Base-by-base conservation (phyloP, 768 basidiomycete genomes). In the Termitomyces titanicus region DNA sequence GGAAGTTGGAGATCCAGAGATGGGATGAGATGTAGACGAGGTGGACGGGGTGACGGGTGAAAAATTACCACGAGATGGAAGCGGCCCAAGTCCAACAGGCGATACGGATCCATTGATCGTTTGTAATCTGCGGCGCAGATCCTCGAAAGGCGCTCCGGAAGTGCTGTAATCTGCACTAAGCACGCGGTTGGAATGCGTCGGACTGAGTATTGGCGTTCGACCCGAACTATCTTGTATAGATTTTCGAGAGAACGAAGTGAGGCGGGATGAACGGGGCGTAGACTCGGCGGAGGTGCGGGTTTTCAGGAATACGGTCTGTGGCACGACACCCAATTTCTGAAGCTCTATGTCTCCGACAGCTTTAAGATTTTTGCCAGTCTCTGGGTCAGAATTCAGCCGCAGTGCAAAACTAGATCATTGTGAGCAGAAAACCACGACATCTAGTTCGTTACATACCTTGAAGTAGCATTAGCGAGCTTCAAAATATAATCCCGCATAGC, bases 221-320 rank as follows among this genome's bases (percentile, higher is more conserved):
- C 63, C 39, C 47, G 58, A 34, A 64, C 63, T n/a, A 60, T 68
- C 25, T 71, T 59, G 1, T 64, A 73, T 72, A 44, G 75, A 70
- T 54, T 76, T 74, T 31, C 80, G 75, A 6, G 71, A 68, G 13
- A 67, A 62, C 22, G 73, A 68, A 3, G 66, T 56, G 3, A 73
- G 53, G 22, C 79, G 80, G 27, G 79, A 75, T 13, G 72, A 65
- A 63, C 69, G 75, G 50, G 62, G 61, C 13, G 70, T 54, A 11
- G 69, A 51, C 6, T 86, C 83, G 6, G 73, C 31, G 40, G 50
- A 66, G 22, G 70, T 65, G 25, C 79, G 72, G n/a, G 80, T 65
- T 63, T 81, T 90, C 61, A 97, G 74, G 70, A 98, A 97, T 18
- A 97, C 85, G 0, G 93, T 97, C 56, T 92, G 92, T 12, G 94